Evolutionary conservation across 176 grass and related monocot species (phyloP).

Genomic region (Carex littledalei): DNA sequence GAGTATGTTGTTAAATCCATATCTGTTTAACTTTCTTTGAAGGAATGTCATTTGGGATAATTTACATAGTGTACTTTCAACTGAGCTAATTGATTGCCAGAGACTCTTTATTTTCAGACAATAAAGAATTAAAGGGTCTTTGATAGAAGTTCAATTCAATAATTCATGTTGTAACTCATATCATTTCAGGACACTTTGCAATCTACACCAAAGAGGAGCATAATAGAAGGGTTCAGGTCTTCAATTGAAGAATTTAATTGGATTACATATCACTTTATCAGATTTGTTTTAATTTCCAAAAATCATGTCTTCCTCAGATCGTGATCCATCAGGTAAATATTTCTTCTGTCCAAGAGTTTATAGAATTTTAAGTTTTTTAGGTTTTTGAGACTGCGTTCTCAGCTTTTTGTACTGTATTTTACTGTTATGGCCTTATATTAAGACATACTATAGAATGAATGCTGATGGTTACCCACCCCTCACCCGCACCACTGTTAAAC

Average conservation of each 20-base stretch:
- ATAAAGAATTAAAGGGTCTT: neutral
- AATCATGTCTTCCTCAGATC: slow-evolving; percentile 25
- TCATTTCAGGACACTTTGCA: slow-evolving; percentile 2
- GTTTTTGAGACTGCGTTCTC: neutral
- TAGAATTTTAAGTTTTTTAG: neutral
- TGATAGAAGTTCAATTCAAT: neutral
- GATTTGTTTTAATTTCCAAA: neutral
- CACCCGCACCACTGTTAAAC: neutral
- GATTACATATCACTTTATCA: neutral
- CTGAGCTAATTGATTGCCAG: neutral
- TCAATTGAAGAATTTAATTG: slow-evolving; percentile 14
- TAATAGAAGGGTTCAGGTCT: neutral
- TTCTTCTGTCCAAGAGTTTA: neutral
- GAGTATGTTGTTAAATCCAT: neutral
- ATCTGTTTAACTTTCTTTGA: neutral
- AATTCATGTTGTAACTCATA: neutral
- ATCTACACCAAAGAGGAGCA: neutral
- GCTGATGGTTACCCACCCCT: neutral
- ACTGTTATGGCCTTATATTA: neutral
- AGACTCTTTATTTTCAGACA: too few species aligned
- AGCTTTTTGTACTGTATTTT: neutral
- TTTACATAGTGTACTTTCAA: neutral
- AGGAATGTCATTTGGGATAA: neutral
- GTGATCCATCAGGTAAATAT: slow-evolving; percentile 4
- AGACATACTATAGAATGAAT: neutral